Percentiles rank a stretch among this genome's conserved stretches.
Conservation (phyloP, 176 grass and related monocot genomes). For the Triticum monococcum region DNA sequence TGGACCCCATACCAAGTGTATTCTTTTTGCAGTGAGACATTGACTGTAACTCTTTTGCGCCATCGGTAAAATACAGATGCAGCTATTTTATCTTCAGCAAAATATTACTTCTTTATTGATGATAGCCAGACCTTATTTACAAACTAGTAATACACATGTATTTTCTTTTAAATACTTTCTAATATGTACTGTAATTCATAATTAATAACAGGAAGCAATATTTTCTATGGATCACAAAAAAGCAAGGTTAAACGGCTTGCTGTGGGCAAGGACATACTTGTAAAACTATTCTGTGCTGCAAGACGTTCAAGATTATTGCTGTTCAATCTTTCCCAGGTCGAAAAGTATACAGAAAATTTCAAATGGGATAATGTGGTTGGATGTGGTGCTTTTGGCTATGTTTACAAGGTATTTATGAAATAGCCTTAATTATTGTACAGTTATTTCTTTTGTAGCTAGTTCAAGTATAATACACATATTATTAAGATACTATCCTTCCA, state of each 20-base stretch:
- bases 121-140: background rate
- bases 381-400: background rate
- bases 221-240: background rate
- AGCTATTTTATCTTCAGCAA: too few relatives aligned
- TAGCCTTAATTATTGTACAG: background rate
- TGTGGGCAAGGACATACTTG: conserved; percentile 4
- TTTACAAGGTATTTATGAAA: conserved; percentile 30
- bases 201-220: background rate
- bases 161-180: background rate
- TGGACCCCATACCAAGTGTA: background rate
- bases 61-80: too few relatives aligned
- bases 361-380: background rate
- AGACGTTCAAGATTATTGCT: background rate
- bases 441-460: background rate
- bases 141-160: background rate
- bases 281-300: background rate
- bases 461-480: background rate
- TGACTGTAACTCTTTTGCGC: too few relatives aligned
- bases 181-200: background rate
- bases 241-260: background rate
- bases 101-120: too few relatives aligned
- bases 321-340: background rate
- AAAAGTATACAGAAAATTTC: conserved; percentile 13
- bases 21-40: too few relatives aligned
- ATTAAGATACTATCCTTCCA: background rate